Evolutionary conservation across 371 early-diverging fungal genomes (phyloP).

Genomic region (Smittium mucronatum): DNA sequence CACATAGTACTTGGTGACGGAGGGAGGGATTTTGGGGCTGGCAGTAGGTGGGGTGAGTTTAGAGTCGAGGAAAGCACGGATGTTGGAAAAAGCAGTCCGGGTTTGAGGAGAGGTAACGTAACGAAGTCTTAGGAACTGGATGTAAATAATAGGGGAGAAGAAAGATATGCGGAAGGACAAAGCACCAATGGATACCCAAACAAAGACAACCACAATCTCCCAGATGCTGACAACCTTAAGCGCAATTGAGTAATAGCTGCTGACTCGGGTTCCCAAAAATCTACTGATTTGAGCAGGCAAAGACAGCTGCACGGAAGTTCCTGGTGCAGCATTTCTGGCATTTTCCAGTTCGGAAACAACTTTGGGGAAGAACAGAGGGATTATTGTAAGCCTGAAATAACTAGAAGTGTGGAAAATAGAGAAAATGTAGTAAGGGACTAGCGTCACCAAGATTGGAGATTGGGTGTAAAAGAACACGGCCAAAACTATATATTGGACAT

Average conservation of each 20-base stretch:
- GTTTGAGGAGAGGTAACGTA: slow-evolving; percentile 59
- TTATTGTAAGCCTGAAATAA: slow-evolving; percentile 57
- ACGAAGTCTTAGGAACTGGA: slow-evolving; percentile 76
- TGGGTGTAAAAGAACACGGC: slow-evolving; percentile 64
- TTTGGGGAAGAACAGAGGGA: slow-evolving; percentile 54
- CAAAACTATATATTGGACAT: slow-evolving; percentile 70
- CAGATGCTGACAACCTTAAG: slow-evolving; percentile 61
- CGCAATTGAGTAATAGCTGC: slow-evolving; percentile 52
- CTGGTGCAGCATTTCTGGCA: slow-evolving; percentile 17
- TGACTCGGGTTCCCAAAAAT: slow-evolving; percentile 49
- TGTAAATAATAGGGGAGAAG: slow-evolving; percentile 59
- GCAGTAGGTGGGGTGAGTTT: slow-evolving; percentile 41
- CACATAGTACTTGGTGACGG: slow-evolving; percentile 41
- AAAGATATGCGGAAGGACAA: slow-evolving; percentile 54
- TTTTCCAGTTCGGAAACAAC: slow-evolving; percentile 31
- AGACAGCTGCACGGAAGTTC: slow-evolving; percentile 14
- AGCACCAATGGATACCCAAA: slow-evolving; percentile 49
- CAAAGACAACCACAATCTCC: slow-evolving; percentile 66
- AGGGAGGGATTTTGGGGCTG: slow-evolving; percentile 43
- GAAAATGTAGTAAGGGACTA: slow-evolving; percentile 72
- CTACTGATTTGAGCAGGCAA: slow-evolving; percentile 35
- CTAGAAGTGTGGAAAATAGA: slow-evolving; percentile 72
- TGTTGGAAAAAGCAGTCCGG: slow-evolving; percentile 43
- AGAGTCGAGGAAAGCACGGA: slow-evolving; percentile 40
- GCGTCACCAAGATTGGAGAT: slow-evolving; percentile 56